A percentile compares a stretch with the other conserved stretches of the same genome.
Conservation (phyloP, 768 basidiomycete genomes). For the Tulasnella sp. region DNA sequence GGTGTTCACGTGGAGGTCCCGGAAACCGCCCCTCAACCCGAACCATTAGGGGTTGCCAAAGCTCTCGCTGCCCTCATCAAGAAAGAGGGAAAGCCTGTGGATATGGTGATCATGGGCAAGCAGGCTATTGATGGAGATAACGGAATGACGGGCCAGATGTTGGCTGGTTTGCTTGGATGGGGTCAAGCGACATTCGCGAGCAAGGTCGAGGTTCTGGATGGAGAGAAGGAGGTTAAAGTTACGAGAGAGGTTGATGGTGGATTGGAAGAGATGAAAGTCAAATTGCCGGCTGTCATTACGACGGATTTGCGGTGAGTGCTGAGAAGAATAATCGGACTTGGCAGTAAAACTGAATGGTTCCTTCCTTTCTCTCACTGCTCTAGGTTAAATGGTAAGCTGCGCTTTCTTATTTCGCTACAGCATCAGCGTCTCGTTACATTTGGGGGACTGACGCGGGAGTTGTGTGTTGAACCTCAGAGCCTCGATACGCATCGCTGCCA, state of each 20-base stretch:
- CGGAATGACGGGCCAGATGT: constrained; percentile 95
- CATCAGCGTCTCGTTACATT: too few relatives aligned
- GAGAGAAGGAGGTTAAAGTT: constrained; percentile 66
- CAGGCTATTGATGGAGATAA: constrained; percentile 98
- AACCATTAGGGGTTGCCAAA: constrained; percentile 90
- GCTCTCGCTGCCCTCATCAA: constrained; percentile 77
- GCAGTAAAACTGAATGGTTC: background rate
- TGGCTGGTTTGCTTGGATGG: constrained; percentile 90
- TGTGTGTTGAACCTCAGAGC: constrained; percentile 57
- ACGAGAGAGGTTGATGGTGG: constrained; percentile 95
- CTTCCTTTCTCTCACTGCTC: background rate
- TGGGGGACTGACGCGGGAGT: background rate
- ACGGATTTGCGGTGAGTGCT: constrained; percentile 84
- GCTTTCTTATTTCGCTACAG: background rate
- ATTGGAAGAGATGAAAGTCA: constrained; percentile 75
- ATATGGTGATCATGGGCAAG: constrained; percentile 94
- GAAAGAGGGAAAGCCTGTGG: constrained; percentile 62
- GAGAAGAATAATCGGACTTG: background rate
- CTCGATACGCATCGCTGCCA: constrained; percentile 94
- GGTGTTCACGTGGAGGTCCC: too few relatives aligned
- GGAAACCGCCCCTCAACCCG: constrained; percentile 69
- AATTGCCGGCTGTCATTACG: constrained; percentile 83
- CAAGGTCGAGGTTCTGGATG: constrained; percentile 72
- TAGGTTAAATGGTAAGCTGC: constrained; percentile 69
- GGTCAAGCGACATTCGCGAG: constrained; percentile 95